A percentile compares a stretch with the other conserved stretches of the same genome.
These are phyloP conservation scores for Epichloe aotearoae DNA, from an alignment of 2,329 filamentous ascomycete species.

Conservation along the genomic window DNA sequence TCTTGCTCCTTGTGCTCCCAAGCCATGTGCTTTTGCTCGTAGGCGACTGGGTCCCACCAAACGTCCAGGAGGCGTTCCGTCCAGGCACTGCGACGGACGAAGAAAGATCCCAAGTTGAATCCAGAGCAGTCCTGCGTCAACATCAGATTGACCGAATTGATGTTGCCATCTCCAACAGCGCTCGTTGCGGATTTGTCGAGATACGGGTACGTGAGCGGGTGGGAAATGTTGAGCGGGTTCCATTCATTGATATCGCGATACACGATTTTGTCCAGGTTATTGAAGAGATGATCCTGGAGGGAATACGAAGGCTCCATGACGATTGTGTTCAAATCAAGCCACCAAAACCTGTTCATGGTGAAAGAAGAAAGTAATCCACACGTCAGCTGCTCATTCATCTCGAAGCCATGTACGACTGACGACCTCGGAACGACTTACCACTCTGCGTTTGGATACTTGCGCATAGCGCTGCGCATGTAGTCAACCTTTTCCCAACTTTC, in stretches of 20 bases:
- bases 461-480: constrained; percentile 73
- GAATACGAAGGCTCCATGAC: constrained; percentile 94
- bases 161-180: constrained; percentile 60
- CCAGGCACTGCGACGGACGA: constrained; percentile 74
- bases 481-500: constrained; percentile 99
- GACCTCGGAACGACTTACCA: constrained; percentile 47
- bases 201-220: constrained; percentile 61
- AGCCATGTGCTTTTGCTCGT: constrained; percentile 97
- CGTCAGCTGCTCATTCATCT: too few species aligned
- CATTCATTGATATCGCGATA: constrained; percentile 95
- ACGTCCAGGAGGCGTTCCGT: constrained; percentile 83
- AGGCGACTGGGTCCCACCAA: constrained; percentile 97
- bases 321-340: constrained; percentile 94
- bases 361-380: neutral
- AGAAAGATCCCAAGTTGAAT: constrained; percentile 95
- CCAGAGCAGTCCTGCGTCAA: constrained; percentile 88
- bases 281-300: constrained; percentile 81
- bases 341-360: constrained; percentile 79
- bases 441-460: constrained; percentile 90
- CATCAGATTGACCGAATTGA: constrained; percentile 72
- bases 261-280: constrained; percentile 56
- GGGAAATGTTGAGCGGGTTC: constrained; percentile 87
- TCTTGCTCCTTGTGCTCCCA: constrained; percentile 99
- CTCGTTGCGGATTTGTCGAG: constrained; percentile 66
- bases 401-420: too few species aligned